phyloP scores from a whole-genome alignment of 305 asterid genomes.

The Solanum hybrid region DNA sequence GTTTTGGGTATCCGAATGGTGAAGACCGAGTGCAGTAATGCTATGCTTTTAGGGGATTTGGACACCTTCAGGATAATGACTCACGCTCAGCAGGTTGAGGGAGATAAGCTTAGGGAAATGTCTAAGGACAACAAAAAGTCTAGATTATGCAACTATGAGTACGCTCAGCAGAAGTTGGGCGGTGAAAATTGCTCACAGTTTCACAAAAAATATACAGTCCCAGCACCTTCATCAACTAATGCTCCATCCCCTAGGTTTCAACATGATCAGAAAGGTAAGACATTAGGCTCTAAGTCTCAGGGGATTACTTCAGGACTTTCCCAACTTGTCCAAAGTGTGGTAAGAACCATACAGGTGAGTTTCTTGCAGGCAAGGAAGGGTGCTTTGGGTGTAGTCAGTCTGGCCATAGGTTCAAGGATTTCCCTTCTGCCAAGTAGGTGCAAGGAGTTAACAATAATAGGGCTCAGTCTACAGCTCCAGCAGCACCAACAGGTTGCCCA shows the following conservation, averaged over 20 bases:
- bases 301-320: neutral
- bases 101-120: neutral
- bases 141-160: too few species aligned
- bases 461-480: neutral
- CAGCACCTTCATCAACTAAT: neutral
- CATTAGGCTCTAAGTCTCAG: neutral
- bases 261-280: neutral
- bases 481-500: neutral
- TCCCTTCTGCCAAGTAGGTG: neutral
- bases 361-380: neutral
- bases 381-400: neutral
- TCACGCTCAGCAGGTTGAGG: neutral
- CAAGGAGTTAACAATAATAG: too few species aligned
- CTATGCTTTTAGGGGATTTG: too few species aligned
- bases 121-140: neutral
- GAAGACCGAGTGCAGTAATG: too few species aligned
- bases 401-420: neutral
- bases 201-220: neutral
- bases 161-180: neutral
- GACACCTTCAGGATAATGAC: neutral
- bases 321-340: neutral
- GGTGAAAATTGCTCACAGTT: neutral
- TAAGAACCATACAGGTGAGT: neutral
- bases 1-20: too few species aligned
- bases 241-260: neutral